Base-by-base conservation (phyloP, 805 yeast species). In the Spathaspora passalidarum region DNA sequence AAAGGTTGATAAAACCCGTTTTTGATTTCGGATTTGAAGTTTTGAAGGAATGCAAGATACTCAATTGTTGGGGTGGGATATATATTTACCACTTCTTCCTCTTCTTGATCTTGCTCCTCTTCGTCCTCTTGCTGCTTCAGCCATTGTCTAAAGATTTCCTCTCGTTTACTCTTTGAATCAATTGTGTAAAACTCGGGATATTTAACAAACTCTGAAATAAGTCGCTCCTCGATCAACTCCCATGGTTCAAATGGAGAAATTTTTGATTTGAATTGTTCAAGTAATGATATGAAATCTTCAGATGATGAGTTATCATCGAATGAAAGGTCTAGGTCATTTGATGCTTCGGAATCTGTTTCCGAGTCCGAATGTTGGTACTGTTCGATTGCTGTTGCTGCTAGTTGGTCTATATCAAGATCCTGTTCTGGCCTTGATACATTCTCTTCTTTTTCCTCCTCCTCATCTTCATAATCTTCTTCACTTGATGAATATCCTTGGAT, bases 221-320 rank as follows among this genome's bases (percentile, higher is more conserved):
- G 49, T 17, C 66, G 68, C 40, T 69, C 75, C 47, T 69, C 72
- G 0, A 69, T 59, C 20, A 72, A 42, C 42, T 55, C 57, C 72
- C 75, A 72, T 3, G 73, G 64, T 36, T 69, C 68, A 51, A 58
- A 68, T 17, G 56, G 34, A 5, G 71, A 63, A 16, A 71, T 65
- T 25, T 49, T 46, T 16, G 54, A 44, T 40, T 55, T 46, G 42
- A 55, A 55, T 16, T 38, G 39, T 29, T 69, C 63, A 5, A 72
- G 54, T 11, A 71, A 54, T 1, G 23, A 38, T 5, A 47, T 46
- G 51, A 70, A 70, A 29, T 37, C 40, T 32, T 17, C 35, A 13
- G 34, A 7, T 20, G 39, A 10, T 2, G 10, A 10, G 16, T 51
- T 52, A 6, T 45, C 53, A n/a, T 51, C 60, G 1, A 47, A 16